A percentile compares a stretch with the other conserved stretches of the same genome.
Conservation (phyloP, 345 rosid species). For the Citrus trifoliata region DNA sequence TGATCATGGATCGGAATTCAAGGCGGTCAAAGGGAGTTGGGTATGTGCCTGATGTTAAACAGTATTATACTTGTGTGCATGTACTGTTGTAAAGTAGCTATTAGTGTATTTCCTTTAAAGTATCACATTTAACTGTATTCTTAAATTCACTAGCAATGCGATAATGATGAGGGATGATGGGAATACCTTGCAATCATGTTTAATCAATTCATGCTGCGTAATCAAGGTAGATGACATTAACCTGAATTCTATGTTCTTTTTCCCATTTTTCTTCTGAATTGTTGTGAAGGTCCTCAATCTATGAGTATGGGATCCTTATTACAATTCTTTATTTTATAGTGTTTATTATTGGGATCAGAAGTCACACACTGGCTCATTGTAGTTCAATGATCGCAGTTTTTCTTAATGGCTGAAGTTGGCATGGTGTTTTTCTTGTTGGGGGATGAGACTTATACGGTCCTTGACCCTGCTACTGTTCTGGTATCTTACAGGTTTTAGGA, state of each 20-base stretch:
- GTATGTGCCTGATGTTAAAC: slow-evolving; percentile 44
- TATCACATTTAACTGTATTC: slow-evolving; percentile 87
- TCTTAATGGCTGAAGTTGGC: slow-evolving; percentile 12
- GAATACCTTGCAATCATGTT: slow-evolving; percentile 92
- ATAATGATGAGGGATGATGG: slow-evolving; percentile 96
- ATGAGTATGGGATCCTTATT: slow-evolving; percentile 21
- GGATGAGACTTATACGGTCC: slow-evolving; percentile 3
- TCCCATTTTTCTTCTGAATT: slow-evolving; percentile 33
- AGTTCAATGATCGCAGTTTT: slow-evolving; percentile 9
- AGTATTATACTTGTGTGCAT: slow-evolving; percentile 21
- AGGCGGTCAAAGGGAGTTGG: slow-evolving; percentile 98
- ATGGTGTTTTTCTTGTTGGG: slow-evolving; percentile 14
- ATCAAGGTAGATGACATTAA: slow-evolving; percentile 87
- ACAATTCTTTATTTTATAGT: slow-evolving; percentile 22
- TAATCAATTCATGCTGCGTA: slow-evolving; percentile 91
- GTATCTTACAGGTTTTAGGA: slow-evolving; percentile 13
- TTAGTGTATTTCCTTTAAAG: slow-evolving; percentile 57
- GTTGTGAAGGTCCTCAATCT: slow-evolving; percentile 27
- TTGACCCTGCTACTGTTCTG: slow-evolving; percentile 8
- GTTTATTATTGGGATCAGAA: slow-evolving; percentile 8
- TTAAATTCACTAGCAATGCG: slow-evolving; percentile 97
- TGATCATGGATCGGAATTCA: slow-evolving; percentile 96
- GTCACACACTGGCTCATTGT: neutral
- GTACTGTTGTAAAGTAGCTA: slow-evolving; percentile 40
- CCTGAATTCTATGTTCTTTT: slow-evolving; percentile 50